Conservation (phyloP, 495 filamentous ascomycete genomes). For the Penicillium goetzii region DNA sequence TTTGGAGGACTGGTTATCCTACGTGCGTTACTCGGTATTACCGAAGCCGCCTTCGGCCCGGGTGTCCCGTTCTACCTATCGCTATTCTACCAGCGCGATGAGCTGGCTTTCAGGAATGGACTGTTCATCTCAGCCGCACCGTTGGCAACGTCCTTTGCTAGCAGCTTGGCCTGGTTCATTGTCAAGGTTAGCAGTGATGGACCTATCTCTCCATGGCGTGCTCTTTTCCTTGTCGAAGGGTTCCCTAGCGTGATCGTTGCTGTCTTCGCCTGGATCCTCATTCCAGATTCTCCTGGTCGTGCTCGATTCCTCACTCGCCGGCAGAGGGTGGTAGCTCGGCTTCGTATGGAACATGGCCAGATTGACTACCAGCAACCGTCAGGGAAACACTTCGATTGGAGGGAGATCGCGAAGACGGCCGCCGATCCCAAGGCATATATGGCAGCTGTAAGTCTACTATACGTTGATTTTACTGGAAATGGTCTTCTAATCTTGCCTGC, state of each 20-base stretch:
- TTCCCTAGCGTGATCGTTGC: conserved; percentile 63
- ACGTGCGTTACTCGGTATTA: conserved; percentile 57
- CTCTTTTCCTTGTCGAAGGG: conserved; percentile 63
- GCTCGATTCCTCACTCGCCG: conserved; percentile 53
- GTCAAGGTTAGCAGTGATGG: conserved; percentile 51
- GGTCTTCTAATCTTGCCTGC: neutral
- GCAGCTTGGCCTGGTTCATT: conserved; percentile 63
- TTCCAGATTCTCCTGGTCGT: conserved; percentile 58
- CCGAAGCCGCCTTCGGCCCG: conserved; percentile 65
- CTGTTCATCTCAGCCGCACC: conserved; percentile 67
- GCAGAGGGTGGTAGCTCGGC: conserved; percentile 50
- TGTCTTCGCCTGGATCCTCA: conserved; percentile 54
- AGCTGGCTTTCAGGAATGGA: conserved; percentile 64
- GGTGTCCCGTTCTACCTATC: conserved; percentile 67
- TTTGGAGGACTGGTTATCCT: conserved; percentile 50
- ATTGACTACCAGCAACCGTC: conserved; percentile 26
- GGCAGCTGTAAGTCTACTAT: conserved; percentile 55
- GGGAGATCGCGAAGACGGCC: conserved; percentile 57
- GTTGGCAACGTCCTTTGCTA: conserved; percentile 70
- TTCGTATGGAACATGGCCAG: conserved; percentile 49
- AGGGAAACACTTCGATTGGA: conserved; percentile 46
- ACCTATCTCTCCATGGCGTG: conserved; percentile 62
- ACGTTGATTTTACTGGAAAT: neutral
- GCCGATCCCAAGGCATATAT: conserved; percentile 70
- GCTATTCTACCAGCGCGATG: conserved; percentile 62